Evolutionary conservation across 345 rosid genomes (phyloP), one percentile per base, ranked within the genome.

Genomic region (Corchorus capsularis): DNA sequence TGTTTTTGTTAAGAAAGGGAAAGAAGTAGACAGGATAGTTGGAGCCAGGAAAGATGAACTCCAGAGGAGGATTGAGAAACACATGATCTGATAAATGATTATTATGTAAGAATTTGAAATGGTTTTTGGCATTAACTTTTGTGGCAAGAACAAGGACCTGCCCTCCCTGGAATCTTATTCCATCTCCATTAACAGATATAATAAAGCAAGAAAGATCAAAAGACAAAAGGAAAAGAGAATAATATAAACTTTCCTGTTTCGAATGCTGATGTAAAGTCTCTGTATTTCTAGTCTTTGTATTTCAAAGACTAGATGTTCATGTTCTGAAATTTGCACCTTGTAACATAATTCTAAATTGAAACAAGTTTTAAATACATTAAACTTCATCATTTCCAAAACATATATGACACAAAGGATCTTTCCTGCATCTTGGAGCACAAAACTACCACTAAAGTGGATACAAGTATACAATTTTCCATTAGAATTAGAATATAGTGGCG

Each of bases 1-100:
- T 69, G 77, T 84, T 54, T 82, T 95, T 37, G 69, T 93, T 54
- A 93, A 90, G 89, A 82, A 79, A 68, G 97, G 98, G 63, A 77
- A 78, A 72, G 91, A 84, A 70, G 69, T 91, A 16, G 91, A 87
- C 32, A 86, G 82, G 80, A 63, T 93, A 8, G 89, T 81, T 19
- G 96, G 98, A 6, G 85, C 87, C 76, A 87, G 77, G 27, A 80
- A 85, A 78, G 84, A 72, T 22, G 94, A 87, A 62, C 75, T 95
- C 27, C 83, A 82, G 90, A 81, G 22, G 74, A 87, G 88, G 77
- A 87, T 92, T 55, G 91, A 86, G 85, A 86, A 84, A 46, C 84
- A 83, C 77, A 79, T 71, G 74, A 56, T 9, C 35, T 39, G 43
- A 39, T n/a, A 39, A 39, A 39, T 39, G 43, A 39, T 61, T 50